A percentile compares a stretch with the other conserved stretches of the same genome.
Conservation (phyloP, 208 protist genomes). For the Trypanosoma cruzi region DNA sequence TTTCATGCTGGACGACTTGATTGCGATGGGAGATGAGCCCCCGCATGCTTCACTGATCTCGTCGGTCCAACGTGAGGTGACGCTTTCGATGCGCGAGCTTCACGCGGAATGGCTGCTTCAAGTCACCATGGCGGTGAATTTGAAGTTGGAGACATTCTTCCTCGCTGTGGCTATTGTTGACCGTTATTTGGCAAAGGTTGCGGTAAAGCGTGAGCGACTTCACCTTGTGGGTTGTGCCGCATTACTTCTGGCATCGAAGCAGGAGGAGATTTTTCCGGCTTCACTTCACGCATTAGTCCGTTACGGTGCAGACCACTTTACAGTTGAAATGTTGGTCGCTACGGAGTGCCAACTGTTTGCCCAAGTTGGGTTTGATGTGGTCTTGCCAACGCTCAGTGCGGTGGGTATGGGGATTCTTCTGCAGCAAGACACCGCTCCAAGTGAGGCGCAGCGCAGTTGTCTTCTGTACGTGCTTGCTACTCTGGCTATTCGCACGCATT, state of each 20-base stretch:
- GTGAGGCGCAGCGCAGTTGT: conserved; percentile 43
- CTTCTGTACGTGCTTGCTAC: conserved; percentile 63
- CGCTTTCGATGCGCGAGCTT: conserved; percentile 19
- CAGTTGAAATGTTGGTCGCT: conserved; percentile 43
- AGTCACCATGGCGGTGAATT: conserved; percentile 23
- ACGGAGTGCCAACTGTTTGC: conserved; percentile 53
- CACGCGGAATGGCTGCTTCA: conserved; percentile 42
- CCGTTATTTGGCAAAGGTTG: conserved; percentile 71
- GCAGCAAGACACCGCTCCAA: conserved; percentile 63
- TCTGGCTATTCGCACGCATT: conserved; percentile 57
- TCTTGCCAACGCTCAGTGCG: conserved; percentile 45
- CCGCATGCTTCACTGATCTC: conserved; percentile 14
- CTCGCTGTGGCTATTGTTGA: conserved; percentile 75
- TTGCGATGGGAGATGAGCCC: conserved; percentile 59
- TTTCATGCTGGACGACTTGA: conserved; percentile 57
- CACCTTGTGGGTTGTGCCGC: conserved; percentile 81
- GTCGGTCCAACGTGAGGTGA: conserved; percentile 26
- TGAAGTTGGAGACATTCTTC: conserved; percentile 80
- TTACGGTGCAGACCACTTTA: conserved; percentile 92
- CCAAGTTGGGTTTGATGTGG: conserved; percentile 48
- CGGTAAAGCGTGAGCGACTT: conserved; percentile 50
- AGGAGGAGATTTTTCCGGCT: conserved; percentile 97
- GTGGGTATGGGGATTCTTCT: conserved; percentile 55
- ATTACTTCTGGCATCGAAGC: conserved; percentile 97
- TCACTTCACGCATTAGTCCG: conserved; percentile 90